Conservation (phyloP, 108 stramenopile genomes). For the Skeletonema grethae region DNA sequence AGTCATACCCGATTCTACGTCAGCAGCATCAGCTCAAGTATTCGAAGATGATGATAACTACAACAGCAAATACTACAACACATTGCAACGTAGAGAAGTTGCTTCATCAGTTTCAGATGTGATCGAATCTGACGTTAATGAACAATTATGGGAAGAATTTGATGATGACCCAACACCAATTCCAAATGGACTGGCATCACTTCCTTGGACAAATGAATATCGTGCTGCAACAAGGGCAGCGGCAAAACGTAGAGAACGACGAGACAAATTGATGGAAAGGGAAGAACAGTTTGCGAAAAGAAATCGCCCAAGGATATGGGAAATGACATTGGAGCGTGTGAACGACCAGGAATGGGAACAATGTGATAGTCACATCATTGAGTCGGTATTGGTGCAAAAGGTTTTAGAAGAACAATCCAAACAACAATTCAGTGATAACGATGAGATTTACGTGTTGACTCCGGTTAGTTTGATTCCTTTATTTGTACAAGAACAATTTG, state of each 20-base stretch:
- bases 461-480: background rate
- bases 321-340: slow-evolving; percentile 28
- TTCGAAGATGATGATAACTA: slow-evolving; percentile 1
- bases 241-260: slow-evolving; percentile 17
- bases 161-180: slow-evolving; percentile 45
- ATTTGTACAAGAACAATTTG: background rate
- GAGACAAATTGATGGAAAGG: slow-evolving; percentile 22
- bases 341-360: background rate
- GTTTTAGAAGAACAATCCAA: background rate
- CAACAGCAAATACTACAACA: background rate
- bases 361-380: background rate
- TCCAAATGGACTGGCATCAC: slow-evolving; percentile 40
- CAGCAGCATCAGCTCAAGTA: background rate
- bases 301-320: slow-evolving; percentile 36
- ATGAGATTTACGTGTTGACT: background rate
- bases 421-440: background rate
- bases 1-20: background rate
- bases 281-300: slow-evolving; percentile 9
- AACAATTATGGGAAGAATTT: slow-evolving; percentile 55
- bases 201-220: slow-evolving; percentile 58
- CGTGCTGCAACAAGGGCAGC: slow-evolving; percentile 15
- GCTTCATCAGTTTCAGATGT: background rate
- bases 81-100: slow-evolving; percentile 4
- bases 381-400: background rate
- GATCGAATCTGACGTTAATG: slow-evolving; percentile 45